Conservation (phyloP, 495 filamentous ascomycete species). For the Neurospora sp. region DNA sequence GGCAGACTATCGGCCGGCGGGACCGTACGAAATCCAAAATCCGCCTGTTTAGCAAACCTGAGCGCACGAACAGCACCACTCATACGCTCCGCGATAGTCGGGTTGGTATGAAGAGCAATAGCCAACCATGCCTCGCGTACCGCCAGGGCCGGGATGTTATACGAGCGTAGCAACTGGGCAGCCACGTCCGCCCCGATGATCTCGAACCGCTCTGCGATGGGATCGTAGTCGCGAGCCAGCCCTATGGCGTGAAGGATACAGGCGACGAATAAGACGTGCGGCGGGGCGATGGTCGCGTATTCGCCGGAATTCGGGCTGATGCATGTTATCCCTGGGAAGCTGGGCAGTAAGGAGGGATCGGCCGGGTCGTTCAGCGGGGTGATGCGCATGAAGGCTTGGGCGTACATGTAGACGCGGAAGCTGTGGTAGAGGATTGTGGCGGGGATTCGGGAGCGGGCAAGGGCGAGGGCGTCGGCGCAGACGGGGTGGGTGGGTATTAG, state of each 20-base stretch:
- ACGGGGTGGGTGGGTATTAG: constrained; percentile 17
- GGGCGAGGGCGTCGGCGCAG: constrained; percentile 18
- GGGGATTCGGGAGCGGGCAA: constrained; percentile 23
- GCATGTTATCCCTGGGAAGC: not conserved
- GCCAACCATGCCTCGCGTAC: constrained; percentile 36
- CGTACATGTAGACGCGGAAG: constrained; percentile 35
- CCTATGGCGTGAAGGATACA: constrained; percentile 41
- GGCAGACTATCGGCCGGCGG: constrained; percentile 4
- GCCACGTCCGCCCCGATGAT: constrained; percentile 37
- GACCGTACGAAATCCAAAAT: constrained; percentile 25
- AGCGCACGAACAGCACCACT: constrained; percentile 25
- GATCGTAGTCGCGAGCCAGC: constrained; percentile 23
- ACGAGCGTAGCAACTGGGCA: constrained; percentile 15
- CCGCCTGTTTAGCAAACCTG: constrained; percentile 27
- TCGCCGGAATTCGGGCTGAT: constrained; percentile 1
- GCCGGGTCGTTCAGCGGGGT: not conserved
- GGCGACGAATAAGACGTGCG: constrained; percentile 26
- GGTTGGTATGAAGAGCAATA: constrained; percentile 34
- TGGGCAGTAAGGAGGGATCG: not conserved
- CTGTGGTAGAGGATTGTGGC: constrained; percentile 37
- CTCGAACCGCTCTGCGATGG: constrained; percentile 34
- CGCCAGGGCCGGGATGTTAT: constrained; percentile 18
- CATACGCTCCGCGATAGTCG: constrained; percentile 36
- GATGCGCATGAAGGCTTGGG: constrained; percentile 19
- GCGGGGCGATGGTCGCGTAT: constrained; percentile 5